These are phyloP conservation scores for Marasmius oreades DNA, from an alignment of 1,284 basidiomycete genomes.

Conservation along the genomic window DNA sequence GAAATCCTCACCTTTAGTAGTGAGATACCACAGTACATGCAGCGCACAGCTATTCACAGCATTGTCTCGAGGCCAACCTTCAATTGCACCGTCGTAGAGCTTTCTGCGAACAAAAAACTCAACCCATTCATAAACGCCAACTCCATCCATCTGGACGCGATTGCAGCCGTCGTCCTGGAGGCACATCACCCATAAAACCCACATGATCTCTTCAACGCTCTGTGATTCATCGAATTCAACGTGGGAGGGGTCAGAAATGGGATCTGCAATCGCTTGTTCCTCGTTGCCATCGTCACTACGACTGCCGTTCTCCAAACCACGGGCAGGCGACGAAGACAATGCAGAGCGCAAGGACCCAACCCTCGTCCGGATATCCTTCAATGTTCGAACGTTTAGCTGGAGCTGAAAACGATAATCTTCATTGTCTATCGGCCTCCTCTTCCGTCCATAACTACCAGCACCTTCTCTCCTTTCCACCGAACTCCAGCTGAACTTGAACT, in stretches of 20 bases:
- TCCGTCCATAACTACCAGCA: constrained; percentile 26
- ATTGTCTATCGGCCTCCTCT: not conserved
- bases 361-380: constrained; percentile 24
- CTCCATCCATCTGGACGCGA: not conserved
- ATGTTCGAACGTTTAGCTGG: constrained; percentile 34
- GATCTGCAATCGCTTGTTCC: constrained; percentile 12
- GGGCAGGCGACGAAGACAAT: no score
- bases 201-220: not conserved
- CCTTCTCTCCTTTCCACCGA: constrained; percentile 52
- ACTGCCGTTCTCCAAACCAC: not conserved
- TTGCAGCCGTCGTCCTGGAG: constrained; percentile 2
- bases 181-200: not conserved
- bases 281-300: constrained; percentile 13
- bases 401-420: constrained; percentile 45
- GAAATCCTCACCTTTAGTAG: constrained; percentile 39
- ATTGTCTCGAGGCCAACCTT: constrained; percentile 58
- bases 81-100: constrained; percentile 36
- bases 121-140: not conserved
- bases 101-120: constrained; percentile 30
- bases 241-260: not conserved
- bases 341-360: constrained; percentile 26
- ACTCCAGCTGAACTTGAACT: not conserved
- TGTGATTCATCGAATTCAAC: not conserved
- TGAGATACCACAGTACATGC: constrained; percentile 62
- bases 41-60: constrained; percentile 47